Evolutionary conservation across 2,329 filamentous ascomycete genomes (phyloP), one percentile per base, ranked within the genome.

Genomic region (Colletotrichum lentis): DNA sequence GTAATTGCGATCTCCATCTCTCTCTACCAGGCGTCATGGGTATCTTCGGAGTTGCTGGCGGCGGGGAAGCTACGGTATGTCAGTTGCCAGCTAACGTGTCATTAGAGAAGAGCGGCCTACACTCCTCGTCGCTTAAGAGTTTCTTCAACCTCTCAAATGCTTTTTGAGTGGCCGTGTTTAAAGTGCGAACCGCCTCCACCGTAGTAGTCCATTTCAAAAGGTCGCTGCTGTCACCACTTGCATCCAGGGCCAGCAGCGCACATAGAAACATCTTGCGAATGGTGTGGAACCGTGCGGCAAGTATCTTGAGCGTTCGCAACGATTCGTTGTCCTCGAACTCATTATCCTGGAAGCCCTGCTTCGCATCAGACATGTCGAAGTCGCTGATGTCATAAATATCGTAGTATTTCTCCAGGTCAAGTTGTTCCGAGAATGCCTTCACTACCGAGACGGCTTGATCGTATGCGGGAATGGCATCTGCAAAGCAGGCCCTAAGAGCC

Each of bases 381-480:
- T 90, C 86, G 69, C 87, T 91, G 69, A 95, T 88, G 72, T 94
- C 92, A 76, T 95, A 94, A 69, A 95, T 91, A 75, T 98, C 95
- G 74, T 96, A 92, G 76, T 97, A 97, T 79, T 94, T 96, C 73
- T 97, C 93, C 50, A 99, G 81, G 74, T 97, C 92, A 56, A 91
- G 86, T 74, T 91, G 88, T 76, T 94, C 90, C 1, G 94, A 88
- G 63, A 97, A 88, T 0, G 86, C 86, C 75, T 90, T 90, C 22
- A 98, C 82, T 3, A 84, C 84, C 47, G 85, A 83, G 70, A 90
- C 91, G 14, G 91, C 89, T 72, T 92, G 87, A 61, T 90, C 87
- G 74, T 94, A 94, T 24, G 87, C 86, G 50, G 89, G 85, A 47
- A 97, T 88, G 60, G 91, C 86, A 16, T 90, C 86, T 46, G 85